Base-by-base conservation (phyloP, 306 rosid species). In the Canavalia gladiata region DNA sequence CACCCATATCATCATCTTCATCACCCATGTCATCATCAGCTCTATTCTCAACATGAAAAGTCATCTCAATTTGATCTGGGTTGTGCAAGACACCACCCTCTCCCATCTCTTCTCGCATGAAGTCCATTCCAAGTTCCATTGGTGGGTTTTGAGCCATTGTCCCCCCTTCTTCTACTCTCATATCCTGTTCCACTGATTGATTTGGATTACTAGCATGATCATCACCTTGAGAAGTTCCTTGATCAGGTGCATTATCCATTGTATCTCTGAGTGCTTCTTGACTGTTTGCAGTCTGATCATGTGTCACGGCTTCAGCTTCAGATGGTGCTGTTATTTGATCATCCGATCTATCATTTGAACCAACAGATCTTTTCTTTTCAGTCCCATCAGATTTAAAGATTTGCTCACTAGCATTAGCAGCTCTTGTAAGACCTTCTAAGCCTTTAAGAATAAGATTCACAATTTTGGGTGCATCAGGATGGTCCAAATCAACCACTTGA, bases 1-100 rank as follows among this genome's bases (percentile, higher is more conserved):
- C 99, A 60, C 97, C 99, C 98, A 93, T 94, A 74, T 89, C 99
- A 90, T 96, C 97, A 78, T 96, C 99, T 85, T 92, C 98, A 84
- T 94, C 99, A 71, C 90, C 98, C 97, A 96, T 93, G 75, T 90
- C 97, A 87, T 96, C 97, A 81, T 90, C 94, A 75, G 87, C 92
- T 90, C 97, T 87, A 81, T 89, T 94, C 87, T 93, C 97, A 67
- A 93, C 98, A 81, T 75, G 97, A 81, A 93, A 96, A 41, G 87
- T 80, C 97, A 96, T 89, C 84, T 90, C 98, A 28, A 93, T 94
- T 88, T 96, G 97, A 65, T 89, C 91, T 45, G 90, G 60, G 82
- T 88, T 89, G 86, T 89, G 97, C 87, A 91, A 82, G 67, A 81
- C 93, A 68, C 86, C 90, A 46, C 89, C 98, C 75, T 89, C 98